Evolutionary conservation across 495 filamentous ascomycete genomes (phyloP), one percentile per base, ranked within the genome.

Genomic region (Elaphomyces granulatus): DNA sequence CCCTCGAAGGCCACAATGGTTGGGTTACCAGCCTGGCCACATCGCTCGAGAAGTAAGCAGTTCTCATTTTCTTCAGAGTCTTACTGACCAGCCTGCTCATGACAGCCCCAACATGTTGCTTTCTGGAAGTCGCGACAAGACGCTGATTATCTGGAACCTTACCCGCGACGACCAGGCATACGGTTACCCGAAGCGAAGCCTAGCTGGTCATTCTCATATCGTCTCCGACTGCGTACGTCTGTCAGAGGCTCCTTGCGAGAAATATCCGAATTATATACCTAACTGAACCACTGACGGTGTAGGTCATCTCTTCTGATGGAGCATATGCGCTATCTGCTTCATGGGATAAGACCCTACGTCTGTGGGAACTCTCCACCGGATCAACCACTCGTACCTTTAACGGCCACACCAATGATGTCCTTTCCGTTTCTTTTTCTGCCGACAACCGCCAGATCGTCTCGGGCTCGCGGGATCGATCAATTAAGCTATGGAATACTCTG

Each of bases 371-470:
- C 43, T 80, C 87, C 48, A 92, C 82, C 51, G 90, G 90, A 60
- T 80, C 77, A 60, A 96, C 90, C 62, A 99, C 90, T 60, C 81
- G 92, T 58, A 82, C 86, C 50, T 99, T 99, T 67, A 87, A 94
- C 63, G 90, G 90, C 65, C 90, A 99, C 79, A 94, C 78, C 72
- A 92, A 90, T 74, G 90, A 99, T 53, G 87, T 99, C 53, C 88
- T 99, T 59, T 96, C 90, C 66, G 90, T 99, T 61, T 95, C 87
- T 53, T 99, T 99, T 83, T 99, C 90, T 58, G 90, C 90, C 77
- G 90, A 99, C 75, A 99, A 99, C 80, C 85, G 90, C 60, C 90
- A 99, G 77, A 99, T 99, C 70, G 90, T 99, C 57, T 96, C 90
- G 47, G 90, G 87, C 44, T 96, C 90, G 34, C 85, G 90, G 59